These are phyloP conservation scores for Hemisphaericaspora xylofermentans DNA, from an alignment of 1,139 yeast species.

Conservation along the genomic window DNA sequence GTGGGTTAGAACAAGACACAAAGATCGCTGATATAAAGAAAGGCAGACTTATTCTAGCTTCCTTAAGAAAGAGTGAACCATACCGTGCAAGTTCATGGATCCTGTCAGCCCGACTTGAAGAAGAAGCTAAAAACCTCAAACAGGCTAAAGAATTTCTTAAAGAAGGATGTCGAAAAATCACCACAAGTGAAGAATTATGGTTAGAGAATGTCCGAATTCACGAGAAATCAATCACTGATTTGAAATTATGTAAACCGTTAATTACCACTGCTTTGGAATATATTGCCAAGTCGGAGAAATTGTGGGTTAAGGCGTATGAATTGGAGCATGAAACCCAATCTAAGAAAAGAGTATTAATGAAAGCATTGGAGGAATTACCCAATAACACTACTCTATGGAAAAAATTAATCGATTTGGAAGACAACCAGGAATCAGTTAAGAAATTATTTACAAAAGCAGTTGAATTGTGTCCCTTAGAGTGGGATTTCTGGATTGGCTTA, in stretches of 20 bases:
- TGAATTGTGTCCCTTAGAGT: conserved; percentile 63
- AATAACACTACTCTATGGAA: conserved; percentile 52
- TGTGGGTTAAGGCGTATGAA: conserved; percentile 74
- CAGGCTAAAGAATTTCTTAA: conserved; percentile 61
- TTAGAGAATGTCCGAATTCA: conserved; percentile 74
- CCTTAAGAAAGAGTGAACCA: conserved; percentile 74
- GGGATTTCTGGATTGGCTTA: conserved; percentile 60
- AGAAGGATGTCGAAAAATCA: conserved; percentile 73
- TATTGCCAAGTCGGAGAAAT: conserved; percentile 52
- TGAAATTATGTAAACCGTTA: conserved; percentile 47
- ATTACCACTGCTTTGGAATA: conserved; percentile 65
- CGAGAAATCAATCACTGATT: conserved; percentile 40
- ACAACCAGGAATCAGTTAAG: conserved; percentile 43
- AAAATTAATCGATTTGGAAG: conserved; percentile 50
- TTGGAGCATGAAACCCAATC: conserved; percentile 58
- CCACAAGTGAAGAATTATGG: conserved; percentile 76
- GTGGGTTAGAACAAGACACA: conserved; percentile 12
- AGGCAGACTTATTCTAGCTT: conserved; percentile 59
- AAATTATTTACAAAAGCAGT: conserved; percentile 66
- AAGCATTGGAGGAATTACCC: conserved; percentile 57
- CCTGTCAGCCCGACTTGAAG: conserved; percentile 80
- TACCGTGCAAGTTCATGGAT: conserved; percentile 81
- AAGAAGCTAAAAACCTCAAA: conserved; percentile 53
- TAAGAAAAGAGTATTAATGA: conserved; percentile 58
- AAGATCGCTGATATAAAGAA: conserved; percentile 27